Evolutionary conservation across 306 rosid genomes (phyloP), one percentile per base, ranked within the genome.

Genomic region (Glycine tomentella): DNA sequence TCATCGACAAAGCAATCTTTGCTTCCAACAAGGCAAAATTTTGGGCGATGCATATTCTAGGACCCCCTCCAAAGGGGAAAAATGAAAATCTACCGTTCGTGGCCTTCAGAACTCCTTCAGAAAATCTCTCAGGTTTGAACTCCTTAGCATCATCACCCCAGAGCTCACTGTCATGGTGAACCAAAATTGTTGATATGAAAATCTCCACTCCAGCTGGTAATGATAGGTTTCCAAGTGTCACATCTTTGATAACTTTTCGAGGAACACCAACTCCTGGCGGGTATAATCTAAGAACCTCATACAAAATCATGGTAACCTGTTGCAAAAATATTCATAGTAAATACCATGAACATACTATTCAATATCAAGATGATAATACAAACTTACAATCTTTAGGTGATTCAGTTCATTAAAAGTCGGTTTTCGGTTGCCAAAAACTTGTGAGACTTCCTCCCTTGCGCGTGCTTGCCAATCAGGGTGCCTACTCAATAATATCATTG

Each of bases 41-140:
- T 78, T 87, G 91, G 14, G 91, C 93, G 10, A 91, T 84, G 86
- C 92, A 91, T 4, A 87, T 79, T 45, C 97, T 71, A 34, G 91
- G 94, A 71, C 91, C 97, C 80, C 91, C 67, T 14, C 97, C 91
- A 62, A 91, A 91, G 0, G 97, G 93, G 12, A 90, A 57, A 76
- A 76, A 89, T 4, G 84, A 71, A 36, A 44, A 16, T 83, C 3
- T 78, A 9, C 86, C 75, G 15, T 86, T 87, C 9, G 91, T 81
- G 52, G 93, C 93, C 75, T 87, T 89, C 0, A 66, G 69, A 77
- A 90, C 16, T 46, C 91, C 93, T 58, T 85, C 89, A 0, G 87
- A 75, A 53, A 92, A 90, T 34, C 94, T 89, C 51, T 89, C 89
- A 20, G 97, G 93, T 9, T 86, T 90, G 75, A 92, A 92, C 45